Evolutionary conservation across 2,329 filamentous ascomycete species (phyloP).

Genomic region (Curvularia lunata): DNA sequence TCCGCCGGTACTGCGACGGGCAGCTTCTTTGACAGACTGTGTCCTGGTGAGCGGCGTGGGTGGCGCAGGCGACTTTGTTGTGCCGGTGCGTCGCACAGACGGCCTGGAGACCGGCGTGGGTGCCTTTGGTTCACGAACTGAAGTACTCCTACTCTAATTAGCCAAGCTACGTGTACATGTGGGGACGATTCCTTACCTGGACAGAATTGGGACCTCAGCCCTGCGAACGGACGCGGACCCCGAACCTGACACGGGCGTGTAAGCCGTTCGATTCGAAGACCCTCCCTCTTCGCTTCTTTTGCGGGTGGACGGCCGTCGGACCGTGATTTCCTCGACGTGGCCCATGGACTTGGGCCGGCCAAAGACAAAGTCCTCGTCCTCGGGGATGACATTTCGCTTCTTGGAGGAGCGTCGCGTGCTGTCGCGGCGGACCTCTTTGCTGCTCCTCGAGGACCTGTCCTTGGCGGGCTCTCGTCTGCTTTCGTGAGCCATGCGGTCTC

Average conservation of each 20-base stretch:
- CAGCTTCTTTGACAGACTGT: conserved; percentile 34
- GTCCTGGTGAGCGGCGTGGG: conserved; percentile 35
- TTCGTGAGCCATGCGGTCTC: conserved; percentile 42
- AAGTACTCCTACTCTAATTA: conserved; percentile 37
- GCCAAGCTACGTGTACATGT: conserved; percentile 16
- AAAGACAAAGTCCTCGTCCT: conserved; percentile 45
- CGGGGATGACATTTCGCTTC: conserved; percentile 30
- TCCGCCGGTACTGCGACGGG: conserved; percentile 42
- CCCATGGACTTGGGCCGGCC: conserved; percentile 36
- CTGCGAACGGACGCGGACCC: conserved; percentile 39
- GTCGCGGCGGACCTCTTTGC: conserved; percentile 39
- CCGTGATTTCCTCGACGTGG: conserved; percentile 38
- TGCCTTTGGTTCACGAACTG: conserved; percentile 32
- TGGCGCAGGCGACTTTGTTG: conserved; percentile 34
- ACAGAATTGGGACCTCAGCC: conserved; percentile 38
- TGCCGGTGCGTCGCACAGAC: conserved; percentile 40
- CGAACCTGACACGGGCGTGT: conserved; percentile 44
- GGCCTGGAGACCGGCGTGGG: conserved; percentile 33
- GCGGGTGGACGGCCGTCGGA: conserved; percentile 34
- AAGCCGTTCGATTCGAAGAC: conserved; percentile 43
- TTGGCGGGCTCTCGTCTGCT: conserved; percentile 33
- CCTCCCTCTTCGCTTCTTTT: conserved; percentile 44
- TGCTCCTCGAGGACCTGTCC: conserved; percentile 37
- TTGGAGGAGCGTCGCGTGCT: conserved; percentile 35
- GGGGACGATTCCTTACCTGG: conserved; percentile 31